Evolutionary conservation across 495 filamentous ascomycete genomes (phyloP), one percentile per base, ranked within the genome.

Genomic region (Hypoxylon crocopeplum): DNA sequence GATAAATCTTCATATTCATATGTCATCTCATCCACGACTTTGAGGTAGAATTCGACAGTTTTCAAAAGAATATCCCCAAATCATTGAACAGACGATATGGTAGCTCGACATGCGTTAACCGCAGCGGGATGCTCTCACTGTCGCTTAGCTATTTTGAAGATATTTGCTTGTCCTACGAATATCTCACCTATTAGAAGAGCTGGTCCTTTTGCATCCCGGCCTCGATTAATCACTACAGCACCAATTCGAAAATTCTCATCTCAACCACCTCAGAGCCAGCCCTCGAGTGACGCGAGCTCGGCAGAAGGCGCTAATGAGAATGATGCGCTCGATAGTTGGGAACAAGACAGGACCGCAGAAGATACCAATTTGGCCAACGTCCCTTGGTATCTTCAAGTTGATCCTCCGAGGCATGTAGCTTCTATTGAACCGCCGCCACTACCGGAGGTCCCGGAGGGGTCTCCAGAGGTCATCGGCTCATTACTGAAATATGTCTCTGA

Each of bases 351-450:
- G 25, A 33, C 15, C 34, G 8, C 30, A 15, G 15, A 30, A 13
- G 53, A 56, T 7, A 48, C 59, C 10, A 34, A 3, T 34, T 38
- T 21, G 27, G 17, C 39, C 12, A 46, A 25, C 13, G 53, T 68
- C 1, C 93, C 93, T 5, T 98, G 94, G 94, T 97, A 96, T 74
- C 82, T 97, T 34, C 86, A 92, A 69, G 86, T 89, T 59, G 81
- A 91, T 58, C 68, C 77, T 15, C 76, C 77, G 1, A 69, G 73
- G 30, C 77, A 79, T 45, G 65, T 79, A 6, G 76, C 76, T 38
- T 77, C 85, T 1, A 63, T 89, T 32, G 79, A 86, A 21, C 83
- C 79, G 27, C 82, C 89, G 59, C 77, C 83, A 12, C 75, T 98
- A 16, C 94, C 95, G 13, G 82, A 88, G 4, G 78, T 95, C 11